Evolutionary conservation across 2,329 filamentous ascomycete species (phyloP).

Genomic region (Nemania sp.): DNA sequence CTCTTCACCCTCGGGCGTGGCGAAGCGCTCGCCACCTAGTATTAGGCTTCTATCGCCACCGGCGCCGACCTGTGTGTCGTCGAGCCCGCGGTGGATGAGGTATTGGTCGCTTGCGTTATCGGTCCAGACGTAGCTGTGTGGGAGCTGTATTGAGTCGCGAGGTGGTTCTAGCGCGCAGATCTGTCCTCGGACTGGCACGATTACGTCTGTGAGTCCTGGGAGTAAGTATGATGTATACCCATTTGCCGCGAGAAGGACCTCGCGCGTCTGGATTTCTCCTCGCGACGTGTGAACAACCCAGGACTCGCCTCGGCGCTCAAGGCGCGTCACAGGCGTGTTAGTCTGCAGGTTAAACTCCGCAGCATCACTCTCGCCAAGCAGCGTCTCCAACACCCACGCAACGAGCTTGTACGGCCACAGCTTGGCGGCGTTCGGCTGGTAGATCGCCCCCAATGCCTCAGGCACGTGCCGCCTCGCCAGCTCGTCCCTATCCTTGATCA

Average conservation of each 20-base stretch:
- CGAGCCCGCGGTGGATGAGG: constrained; percentile 33
- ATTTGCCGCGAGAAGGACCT: constrained; percentile 84
- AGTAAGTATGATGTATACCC: constrained; percentile 83
- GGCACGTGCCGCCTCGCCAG: constrained; percentile 67
- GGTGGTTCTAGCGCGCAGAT: constrained; percentile 75
- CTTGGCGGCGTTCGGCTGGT: constrained; percentile 73
- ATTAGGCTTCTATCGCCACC: constrained; percentile 60
- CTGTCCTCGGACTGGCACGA: constrained; percentile 78
- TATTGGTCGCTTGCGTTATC: constrained; percentile 33
- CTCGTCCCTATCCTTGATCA: constrained; percentile 55
- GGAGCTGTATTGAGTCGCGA: constrained; percentile 35
- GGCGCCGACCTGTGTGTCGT: constrained; percentile 33
- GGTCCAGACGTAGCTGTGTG: constrained; percentile 40
- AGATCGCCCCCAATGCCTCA: constrained; percentile 70
- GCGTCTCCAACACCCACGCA: constrained; percentile 73
- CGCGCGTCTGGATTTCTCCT: constrained; percentile 71
- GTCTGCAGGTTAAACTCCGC: constrained; percentile 77
- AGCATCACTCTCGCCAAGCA: constrained; percentile 54
- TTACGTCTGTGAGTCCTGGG: constrained; percentile 72
- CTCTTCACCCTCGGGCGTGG: constrained; percentile 64
- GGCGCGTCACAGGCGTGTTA: constrained; percentile 70
- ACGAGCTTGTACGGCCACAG: constrained; percentile 90
- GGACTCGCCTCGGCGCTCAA: constrained; percentile 47
- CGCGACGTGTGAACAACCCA: constrained; percentile 77
- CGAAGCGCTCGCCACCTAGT: constrained; percentile 75